These are phyloP conservation scores for Ceratobasidium sp. DNA, from an alignment of 1,284 basidiomycete species.

Conservation along the genomic window DNA sequence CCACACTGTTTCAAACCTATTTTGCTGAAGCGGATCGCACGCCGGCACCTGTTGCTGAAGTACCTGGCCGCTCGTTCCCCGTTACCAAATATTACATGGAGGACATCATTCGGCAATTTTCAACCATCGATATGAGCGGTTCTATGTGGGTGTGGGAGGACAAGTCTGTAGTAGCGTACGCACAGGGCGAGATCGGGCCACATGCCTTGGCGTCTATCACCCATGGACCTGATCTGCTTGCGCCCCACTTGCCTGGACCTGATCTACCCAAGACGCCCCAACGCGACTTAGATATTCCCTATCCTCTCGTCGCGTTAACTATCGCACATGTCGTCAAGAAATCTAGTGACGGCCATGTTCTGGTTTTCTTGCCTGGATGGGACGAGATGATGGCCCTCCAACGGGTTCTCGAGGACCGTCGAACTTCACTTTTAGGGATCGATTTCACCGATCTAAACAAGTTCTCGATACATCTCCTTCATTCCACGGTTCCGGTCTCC, in stretches of 20 bases:
- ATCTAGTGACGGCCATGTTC: constrained; percentile 85
- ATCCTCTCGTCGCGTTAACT: constrained; percentile 80
- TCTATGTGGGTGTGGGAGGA: constrained; percentile 75
- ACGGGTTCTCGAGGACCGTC: constrained; percentile 63
- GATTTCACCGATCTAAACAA: constrained; percentile 66
- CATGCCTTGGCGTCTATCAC: constrained; percentile 48
- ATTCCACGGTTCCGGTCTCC: constrained; percentile 87
- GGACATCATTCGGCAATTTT: constrained; percentile 64
- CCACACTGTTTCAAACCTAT: constrained; percentile 86
- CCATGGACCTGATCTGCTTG: constrained; percentile 45
- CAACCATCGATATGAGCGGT: constrained; percentile 46
- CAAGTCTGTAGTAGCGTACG: constrained; percentile 77
- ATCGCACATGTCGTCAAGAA: constrained; percentile 78
- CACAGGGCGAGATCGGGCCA: constrained; percentile 71
- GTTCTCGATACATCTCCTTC: constrained; percentile 85
- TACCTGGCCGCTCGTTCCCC: constrained; percentile 93
- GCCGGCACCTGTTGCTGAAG: constrained; percentile 77
- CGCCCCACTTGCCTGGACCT: not conserved
- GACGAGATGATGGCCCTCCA: constrained; percentile 90
- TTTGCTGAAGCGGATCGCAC: constrained; percentile 71
- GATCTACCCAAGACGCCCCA: constrained; percentile 49
- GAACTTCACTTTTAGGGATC: constrained; percentile 63
- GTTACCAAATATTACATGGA: constrained; percentile 85
- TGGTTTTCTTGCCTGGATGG: constrained; percentile 92
- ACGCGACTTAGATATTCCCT: constrained; percentile 83